Evolutionary conservation across 73 alveolate genomes (phyloP), one percentile per base, ranked within the genome.

Genomic region (Uronychia setigera): DNA sequence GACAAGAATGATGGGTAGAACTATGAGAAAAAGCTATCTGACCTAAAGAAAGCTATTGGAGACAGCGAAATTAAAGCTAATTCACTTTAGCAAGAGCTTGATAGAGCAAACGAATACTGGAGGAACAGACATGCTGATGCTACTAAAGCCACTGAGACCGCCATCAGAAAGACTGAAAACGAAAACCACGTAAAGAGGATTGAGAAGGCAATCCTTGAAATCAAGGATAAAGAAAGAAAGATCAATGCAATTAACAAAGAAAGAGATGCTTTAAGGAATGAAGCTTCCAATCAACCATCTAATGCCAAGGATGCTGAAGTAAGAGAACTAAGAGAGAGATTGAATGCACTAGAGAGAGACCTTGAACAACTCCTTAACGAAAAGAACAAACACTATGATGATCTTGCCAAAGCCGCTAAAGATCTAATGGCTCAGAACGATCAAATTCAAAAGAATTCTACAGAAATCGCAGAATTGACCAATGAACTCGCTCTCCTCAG

Each of bases 1-100:
- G 90, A 81, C 74, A 88, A 76, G 76, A 76, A 82, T 35, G 90
- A 88, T 13, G 77, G 85, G 76, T 74, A 76, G 79, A 87, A 88
- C 79, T 88, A 87, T 79, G 80, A 67, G 27, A 82, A 82, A 82
- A 74, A 77, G 32, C 46, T 88, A 29, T 59, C 67, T 29, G 94
- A 88, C 58, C 31, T 88, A 46, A 58, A 59, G 28, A 76, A 31
- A 74, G 34, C 78, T 33, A 77, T 88, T 76, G 90, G 46, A 25
- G 80, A 81, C 58, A 82, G 91, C 33, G 81, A 88, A 46, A 75
- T 59, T 28, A 88, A 76, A 74, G 46, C 94, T 31, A 46, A 88
- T 26, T 33, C 26, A 9, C 59, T 88, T 28, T n/a, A 58, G n/a
- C 87, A 81, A 9, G 94, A 88, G 33, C 76, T 88, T 1, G 35